phyloP scores from a whole-genome alignment of 805 yeast species.

The Diddensiella transvaalensis region DNA sequence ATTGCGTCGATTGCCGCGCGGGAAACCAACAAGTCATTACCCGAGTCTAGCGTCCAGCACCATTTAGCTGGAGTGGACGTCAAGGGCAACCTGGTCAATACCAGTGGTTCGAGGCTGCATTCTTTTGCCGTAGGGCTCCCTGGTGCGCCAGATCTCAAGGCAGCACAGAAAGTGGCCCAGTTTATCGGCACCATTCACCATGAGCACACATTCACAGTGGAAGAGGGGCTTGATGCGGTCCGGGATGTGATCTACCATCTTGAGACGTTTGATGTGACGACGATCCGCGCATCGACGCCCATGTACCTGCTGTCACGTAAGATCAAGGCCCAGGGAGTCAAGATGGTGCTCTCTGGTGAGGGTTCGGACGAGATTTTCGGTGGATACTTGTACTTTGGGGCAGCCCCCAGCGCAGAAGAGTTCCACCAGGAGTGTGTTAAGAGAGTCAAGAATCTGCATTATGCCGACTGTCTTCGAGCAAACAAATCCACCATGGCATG shows the following conservation, averaged over 20 bases:
- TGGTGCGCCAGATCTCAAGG: constrained; percentile 94
- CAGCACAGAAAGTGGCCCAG: constrained; percentile 95
- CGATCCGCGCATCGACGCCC: constrained; percentile 98
- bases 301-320: constrained; percentile 95
- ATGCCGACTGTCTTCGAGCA: constrained; percentile 96
- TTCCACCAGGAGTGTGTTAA: constrained; percentile 95
- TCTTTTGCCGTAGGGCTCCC: constrained; percentile 97
- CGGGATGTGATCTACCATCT: constrained; percentile 91
- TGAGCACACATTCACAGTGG: constrained; percentile 94
- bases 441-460: constrained; percentile 95
- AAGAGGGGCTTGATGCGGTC: constrained; percentile 95
- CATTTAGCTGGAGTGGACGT: constrained; percentile 92
- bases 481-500: constrained; percentile 99
- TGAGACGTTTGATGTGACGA: constrained; percentile 97
- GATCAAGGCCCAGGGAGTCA: constrained; percentile 99
- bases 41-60: constrained; percentile 57
- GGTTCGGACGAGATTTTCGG: constrained; percentile 99
- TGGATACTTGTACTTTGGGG: constrained; percentile 95
- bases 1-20: constrained; percentile 97
- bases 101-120: constrained; percentile 67
- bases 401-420: constrained; percentile 89
- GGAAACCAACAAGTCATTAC: constrained; percentile 80
- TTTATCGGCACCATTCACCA: constrained; percentile 95
- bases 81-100: constrained; percentile 69
- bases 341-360: constrained; percentile 98